Evolutionary conservation across 2,329 filamentous ascomycete species (phyloP).

Genomic region (Talaromyces sp.): DNA sequence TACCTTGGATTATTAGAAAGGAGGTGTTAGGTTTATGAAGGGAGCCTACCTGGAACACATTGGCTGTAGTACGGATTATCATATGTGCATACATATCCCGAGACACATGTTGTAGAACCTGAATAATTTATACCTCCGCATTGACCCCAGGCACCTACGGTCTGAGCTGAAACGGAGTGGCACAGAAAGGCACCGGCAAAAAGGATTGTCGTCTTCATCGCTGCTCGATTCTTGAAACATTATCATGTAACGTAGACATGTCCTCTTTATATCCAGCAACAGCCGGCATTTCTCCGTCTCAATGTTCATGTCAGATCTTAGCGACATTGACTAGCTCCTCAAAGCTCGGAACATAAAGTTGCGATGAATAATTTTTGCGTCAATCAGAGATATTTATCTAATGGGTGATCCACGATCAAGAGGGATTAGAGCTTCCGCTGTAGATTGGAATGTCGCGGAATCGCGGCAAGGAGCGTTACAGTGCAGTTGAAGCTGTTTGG

Average conservation of each 20-base stretch:
- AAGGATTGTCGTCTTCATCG: background rate
- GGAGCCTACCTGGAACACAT: slow-evolving; percentile 11
- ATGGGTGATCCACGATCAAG: background rate
- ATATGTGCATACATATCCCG: slow-evolving; percentile 12
- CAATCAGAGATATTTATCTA: background rate
- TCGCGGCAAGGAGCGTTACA: slow-evolving; percentile 16
- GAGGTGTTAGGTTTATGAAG: background rate
- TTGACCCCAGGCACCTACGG: slow-evolving; percentile 8
- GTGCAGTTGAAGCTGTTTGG: background rate
- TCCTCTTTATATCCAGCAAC: background rate
- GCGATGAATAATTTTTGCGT: background rate
- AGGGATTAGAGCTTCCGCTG: background rate
- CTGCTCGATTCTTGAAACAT: background rate
- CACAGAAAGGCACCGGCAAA: slow-evolving; percentile 2
- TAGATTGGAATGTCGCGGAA: slow-evolving; percentile 14
- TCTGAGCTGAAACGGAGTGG: slow-evolving; percentile 6
- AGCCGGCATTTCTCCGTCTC: background rate
- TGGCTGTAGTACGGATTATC: slow-evolving; percentile 9
- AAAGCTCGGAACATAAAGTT: background rate
- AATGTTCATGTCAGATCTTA: background rate
- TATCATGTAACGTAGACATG: background rate
- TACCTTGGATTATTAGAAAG: background rate
- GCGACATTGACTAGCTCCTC: background rate
- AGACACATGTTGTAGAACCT: slow-evolving; percentile 6
- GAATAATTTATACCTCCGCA: slow-evolving; percentile 15